Percentiles rank a stretch among this genome's conserved stretches.
phyloP scores from a whole-genome alignment of 768 basidiomycete species.

The Rhodotorula diobovata region DNA sequence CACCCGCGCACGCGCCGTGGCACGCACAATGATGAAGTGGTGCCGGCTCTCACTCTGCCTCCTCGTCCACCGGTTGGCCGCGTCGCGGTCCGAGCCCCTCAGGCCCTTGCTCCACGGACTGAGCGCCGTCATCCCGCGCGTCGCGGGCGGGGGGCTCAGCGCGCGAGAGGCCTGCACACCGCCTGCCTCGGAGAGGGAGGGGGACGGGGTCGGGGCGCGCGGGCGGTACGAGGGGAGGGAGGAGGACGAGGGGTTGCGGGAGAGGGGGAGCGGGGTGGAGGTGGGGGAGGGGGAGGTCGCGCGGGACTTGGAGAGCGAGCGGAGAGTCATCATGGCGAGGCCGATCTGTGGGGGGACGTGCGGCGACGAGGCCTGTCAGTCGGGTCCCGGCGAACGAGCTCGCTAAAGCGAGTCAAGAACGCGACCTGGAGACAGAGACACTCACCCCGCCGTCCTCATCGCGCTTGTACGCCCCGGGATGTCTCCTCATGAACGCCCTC shows the following conservation, averaged over 20 bases:
- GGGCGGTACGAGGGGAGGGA: background rate
- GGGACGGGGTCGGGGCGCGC: background rate
- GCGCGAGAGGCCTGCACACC: background rate
- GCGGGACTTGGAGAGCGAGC: constrained; percentile 6
- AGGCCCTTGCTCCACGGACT: constrained; percentile 24
- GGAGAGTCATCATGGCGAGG: constrained; percentile 7
- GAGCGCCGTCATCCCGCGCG: constrained; percentile 16
- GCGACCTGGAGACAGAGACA: too few relatives aligned
- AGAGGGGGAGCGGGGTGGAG: background rate
- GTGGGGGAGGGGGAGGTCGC: background rate
- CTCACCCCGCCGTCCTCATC: background rate
- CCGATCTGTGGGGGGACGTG: background rate
- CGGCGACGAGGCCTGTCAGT: too few relatives aligned
- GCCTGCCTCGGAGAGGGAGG: background rate
- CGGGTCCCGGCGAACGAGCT: too few relatives aligned
- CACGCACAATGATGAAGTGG: constrained; percentile 31
- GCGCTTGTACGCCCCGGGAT: background rate
- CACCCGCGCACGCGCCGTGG: too few relatives aligned
- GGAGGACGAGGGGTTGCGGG: background rate
- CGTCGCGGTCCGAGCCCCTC: constrained; percentile 9
- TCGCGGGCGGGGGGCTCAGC: constrained; percentile 13
- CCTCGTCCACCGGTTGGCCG: constrained; percentile 11
- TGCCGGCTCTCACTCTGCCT: constrained; percentile 12
- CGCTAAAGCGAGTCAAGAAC: too few relatives aligned
- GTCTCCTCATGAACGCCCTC: background rate